These are phyloP conservation scores for Passiflora organensis DNA, from an alignment of 345 rosid species.

Conservation along the genomic window DNA sequence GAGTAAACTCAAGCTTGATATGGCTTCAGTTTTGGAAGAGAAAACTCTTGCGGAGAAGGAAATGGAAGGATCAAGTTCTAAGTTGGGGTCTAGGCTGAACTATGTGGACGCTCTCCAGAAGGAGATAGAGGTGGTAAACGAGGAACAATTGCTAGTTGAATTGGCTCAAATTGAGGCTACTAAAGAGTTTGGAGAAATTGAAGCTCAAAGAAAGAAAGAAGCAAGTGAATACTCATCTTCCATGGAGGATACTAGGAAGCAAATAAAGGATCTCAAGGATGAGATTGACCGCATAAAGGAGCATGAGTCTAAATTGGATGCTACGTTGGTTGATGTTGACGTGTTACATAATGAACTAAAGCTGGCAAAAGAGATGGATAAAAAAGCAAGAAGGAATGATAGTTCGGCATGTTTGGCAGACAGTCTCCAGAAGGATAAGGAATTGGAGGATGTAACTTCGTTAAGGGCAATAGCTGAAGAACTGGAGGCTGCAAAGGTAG, in stretches of 20 bases:
- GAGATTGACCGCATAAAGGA: constrained; percentile 51
- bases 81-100: constrained; percentile 24
- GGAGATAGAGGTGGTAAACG: constrained; percentile 64
- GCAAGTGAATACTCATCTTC: constrained; percentile 25
- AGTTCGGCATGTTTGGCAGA: constrained; percentile 20
- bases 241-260: constrained; percentile 31
- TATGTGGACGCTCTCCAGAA: constrained; percentile 43
- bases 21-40: constrained; percentile 53
- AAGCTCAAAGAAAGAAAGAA: constrained; percentile 45
- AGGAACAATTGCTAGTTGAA: constrained; percentile 76
- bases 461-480: constrained; percentile 42
- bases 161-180: constrained; percentile 74
- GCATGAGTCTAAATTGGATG: constrained; percentile 45
- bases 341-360: constrained; percentile 55
- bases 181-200: constrained; percentile 53
- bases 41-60: constrained; percentile 53
- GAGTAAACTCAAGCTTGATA: constrained; percentile 67
- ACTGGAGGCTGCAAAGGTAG: constrained; percentile 57
- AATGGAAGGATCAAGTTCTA: constrained; percentile 24
- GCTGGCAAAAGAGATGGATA: constrained; percentile 41
- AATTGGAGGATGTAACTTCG: constrained; percentile 21
- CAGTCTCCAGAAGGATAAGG: constrained; percentile 15
- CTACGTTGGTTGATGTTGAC: constrained; percentile 51
- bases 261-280: constrained; percentile 26
- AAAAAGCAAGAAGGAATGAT: constrained; percentile 30